Evolutionary conservation across 169 alveolate species (phyloP), one percentile per base, ranked within the genome.

Genomic region (Plasmodium vinckei): DNA sequence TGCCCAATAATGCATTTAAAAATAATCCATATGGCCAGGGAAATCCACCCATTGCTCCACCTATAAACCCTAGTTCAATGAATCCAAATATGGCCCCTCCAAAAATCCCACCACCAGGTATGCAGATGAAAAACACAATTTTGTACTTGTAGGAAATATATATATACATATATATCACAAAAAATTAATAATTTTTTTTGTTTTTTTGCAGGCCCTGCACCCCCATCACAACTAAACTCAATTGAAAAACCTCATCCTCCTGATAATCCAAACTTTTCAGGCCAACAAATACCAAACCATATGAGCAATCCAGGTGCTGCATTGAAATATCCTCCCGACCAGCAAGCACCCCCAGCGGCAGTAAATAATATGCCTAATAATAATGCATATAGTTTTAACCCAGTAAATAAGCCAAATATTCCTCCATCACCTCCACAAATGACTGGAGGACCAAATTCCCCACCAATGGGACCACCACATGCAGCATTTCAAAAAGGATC

Each of bases 161-260:
- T 69, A 73, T 51, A 67, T 75, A 19, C 13, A 15, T 21, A 56
- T 69, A 73, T 51, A 67, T 75, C 15, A 57, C 88, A 49, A 47
- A 33, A 33, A 33, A 33, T 33, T 33, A 33, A 33, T 33, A 33
- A 33, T 1, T 27, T 27, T 27, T 33, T 33, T 33, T 33, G 6
- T 33, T 33, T 33, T 33, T 0, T 33, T 33, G 42, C 3, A 33
- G 42, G 42, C 5, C 5, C 42, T 33, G 42, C 68, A 9, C 77
- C 88, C 10, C 88, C 77, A 12, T 49, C 77, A 13, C 87, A 64
- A 1, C 39, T 65, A 5, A 42, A 56, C 13, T 27, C 87, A 54
- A 44, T 19, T 56, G 69, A 44, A n/a, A 44, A 56, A 72, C 53
- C 25, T 12, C 13, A 63, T 7, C 10, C 23, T 63, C 9, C 72